phyloP scores from a whole-genome alignment of 73 alveolate genomes.

The Paramecium sonneborni region DNA sequence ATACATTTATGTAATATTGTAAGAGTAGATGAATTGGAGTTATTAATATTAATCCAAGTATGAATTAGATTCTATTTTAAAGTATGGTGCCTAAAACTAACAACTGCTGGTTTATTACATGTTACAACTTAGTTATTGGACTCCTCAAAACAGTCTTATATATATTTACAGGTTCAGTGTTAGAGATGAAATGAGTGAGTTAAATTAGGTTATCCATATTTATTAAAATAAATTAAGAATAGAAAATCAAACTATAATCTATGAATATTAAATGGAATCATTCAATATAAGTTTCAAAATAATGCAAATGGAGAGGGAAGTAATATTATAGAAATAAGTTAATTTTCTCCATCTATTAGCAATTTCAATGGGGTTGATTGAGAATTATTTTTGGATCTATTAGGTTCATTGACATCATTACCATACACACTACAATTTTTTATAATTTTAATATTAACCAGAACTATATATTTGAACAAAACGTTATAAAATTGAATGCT shows the following conservation, averaged over 20 bases:
- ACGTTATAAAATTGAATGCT: not conserved
- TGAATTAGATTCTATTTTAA: not conserved
- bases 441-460: not conserved
- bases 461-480: not conserved
- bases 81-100: not conserved
- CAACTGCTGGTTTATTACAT: not conserved
- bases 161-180: not conserved
- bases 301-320: not conserved
- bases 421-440: not conserved
- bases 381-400: not conserved
- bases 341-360: not conserved
- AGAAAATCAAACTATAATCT: too few species aligned
- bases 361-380: not conserved
- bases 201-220: too few species aligned
- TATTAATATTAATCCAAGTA: too few species aligned
- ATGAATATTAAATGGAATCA: not conserved
- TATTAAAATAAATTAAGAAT: too few species aligned
- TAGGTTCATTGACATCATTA: not conserved
- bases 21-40: not conserved
- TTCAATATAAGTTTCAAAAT: not conserved
- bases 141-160: not conserved
- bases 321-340: not conserved
- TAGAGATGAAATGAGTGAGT: too few species aligned
- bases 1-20: not conserved
- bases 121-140: not conserved